Evolutionary conservation across 2,329 filamentous ascomycete genomes (phyloP).

Genomic region (Periconia digitata): DNA sequence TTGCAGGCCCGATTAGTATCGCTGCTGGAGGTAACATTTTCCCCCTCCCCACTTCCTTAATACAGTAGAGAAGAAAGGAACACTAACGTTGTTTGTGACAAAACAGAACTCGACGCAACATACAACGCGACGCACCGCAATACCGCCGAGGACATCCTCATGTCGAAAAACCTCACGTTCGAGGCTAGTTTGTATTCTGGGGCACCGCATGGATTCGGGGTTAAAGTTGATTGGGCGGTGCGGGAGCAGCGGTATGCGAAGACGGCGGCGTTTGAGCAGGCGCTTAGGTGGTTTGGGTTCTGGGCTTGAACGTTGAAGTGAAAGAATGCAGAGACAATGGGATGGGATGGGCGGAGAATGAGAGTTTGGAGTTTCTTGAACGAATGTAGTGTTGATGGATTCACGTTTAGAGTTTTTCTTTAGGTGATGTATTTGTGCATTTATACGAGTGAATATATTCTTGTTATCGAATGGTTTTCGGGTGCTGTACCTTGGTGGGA

Average conservation of each 20-base stretch:
- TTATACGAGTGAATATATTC: too few species aligned
- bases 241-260: slow-evolving; percentile 36
- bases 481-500: too few species aligned
- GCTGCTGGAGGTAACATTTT: slow-evolving; percentile 52
- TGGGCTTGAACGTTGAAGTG: slow-evolving; percentile 22
- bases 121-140: slow-evolving; percentile 15
- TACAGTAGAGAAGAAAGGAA: background rate
- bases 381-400: too few species aligned
- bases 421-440: too few species aligned
- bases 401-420: too few species aligned
- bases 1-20: slow-evolving; percentile 70
- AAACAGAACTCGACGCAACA: slow-evolving; percentile 18
- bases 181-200: slow-evolving; percentile 34
- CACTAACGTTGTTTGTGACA: background rate
- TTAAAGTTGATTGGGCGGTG: slow-evolving; percentile 29
- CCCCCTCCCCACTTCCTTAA: background rate
- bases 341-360: background rate
- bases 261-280: slow-evolving; percentile 36
- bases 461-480: too few species aligned
- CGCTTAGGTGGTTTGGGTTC: slow-evolving; percentile 36
- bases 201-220: slow-evolving; percentile 39
- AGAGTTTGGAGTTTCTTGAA: too few species aligned
- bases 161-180: slow-evolving; percentile 30
- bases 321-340: background rate
- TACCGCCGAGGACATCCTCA: slow-evolving; percentile 28